Conservation (phyloP, 1,284 basidiomycete genomes). For the Rugiboletus extremiorientalis region DNA sequence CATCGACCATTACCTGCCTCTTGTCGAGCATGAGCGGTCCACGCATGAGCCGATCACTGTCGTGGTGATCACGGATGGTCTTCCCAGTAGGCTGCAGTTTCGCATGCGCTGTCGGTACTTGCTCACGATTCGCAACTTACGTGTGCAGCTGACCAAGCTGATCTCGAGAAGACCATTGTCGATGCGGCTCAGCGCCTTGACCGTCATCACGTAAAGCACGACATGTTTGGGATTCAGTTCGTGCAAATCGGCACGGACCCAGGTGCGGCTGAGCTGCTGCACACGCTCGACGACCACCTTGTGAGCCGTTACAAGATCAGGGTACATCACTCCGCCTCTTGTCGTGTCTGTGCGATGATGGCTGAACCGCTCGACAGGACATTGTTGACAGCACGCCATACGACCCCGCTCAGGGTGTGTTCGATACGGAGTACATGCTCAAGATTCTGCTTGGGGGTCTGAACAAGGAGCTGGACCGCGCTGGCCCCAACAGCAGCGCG, state of each 20-base stretch:
- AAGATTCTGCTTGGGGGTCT: constrained; percentile 47
- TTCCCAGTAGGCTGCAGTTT: constrained; percentile 38
- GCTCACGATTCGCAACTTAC: neutral
- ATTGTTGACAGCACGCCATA: constrained; percentile 48
- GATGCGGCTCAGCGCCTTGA: constrained; percentile 50
- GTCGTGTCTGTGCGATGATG: neutral
- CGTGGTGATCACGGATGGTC: constrained; percentile 51
- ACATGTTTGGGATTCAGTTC: constrained; percentile 50
- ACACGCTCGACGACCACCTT: constrained; percentile 47
- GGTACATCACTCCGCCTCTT: constrained; percentile 27
- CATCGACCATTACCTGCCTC: constrained; percentile 40
- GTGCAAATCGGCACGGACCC: constrained; percentile 51
- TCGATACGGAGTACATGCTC: constrained; percentile 40
- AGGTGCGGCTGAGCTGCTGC: constrained; percentile 44
- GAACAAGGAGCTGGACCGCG: constrained; percentile 25
- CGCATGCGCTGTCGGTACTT: neutral
- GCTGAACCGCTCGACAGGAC: constrained; percentile 35
- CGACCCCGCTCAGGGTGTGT: constrained; percentile 32
- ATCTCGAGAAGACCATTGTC: constrained; percentile 49
- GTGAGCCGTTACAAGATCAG: constrained; percentile 37
- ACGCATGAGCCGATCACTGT: constrained; percentile 44
- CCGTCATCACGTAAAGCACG: constrained; percentile 31
- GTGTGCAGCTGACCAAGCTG: constrained; percentile 44
- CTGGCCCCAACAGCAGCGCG: constrained; percentile 6
- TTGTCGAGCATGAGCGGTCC: constrained; percentile 35